Evolutionary conservation across 495 filamentous ascomycete genomes (phyloP), one percentile per base, ranked within the genome.

Genomic region (Podospora tetraspora): DNA sequence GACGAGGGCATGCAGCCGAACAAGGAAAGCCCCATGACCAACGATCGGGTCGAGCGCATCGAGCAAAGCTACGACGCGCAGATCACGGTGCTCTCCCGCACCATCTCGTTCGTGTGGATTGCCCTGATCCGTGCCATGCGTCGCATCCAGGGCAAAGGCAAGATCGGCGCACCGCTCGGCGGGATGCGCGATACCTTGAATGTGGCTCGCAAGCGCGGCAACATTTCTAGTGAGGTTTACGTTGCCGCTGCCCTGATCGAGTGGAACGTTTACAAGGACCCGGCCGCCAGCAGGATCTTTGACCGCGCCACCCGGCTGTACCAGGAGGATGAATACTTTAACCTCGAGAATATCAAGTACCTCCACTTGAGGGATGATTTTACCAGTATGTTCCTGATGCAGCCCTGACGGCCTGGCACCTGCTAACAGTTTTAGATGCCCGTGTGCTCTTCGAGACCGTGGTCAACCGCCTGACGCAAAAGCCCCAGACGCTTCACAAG

Each of bases 271-370:
- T 99, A 99, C 77, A 93, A 96, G 72, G 95, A 98, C 68, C 86
- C 88, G 3, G 90, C 94, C 0, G 94, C 92, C 7, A 90, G 90
- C 32, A 96, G 92, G 78, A 97, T 99, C 65, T 98, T 97, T 75
- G 96, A 99, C 70, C 88, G 93, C 30, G 95, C 96, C 52, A 87
- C 94, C 60, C 94, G 91, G 72, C 83, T 99, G 2, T 98, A 97
- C 75, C 93, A 93, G 0, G 90, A 95, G 22, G 94, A 97, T 72
- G 94, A 96, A 74, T 82, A 87, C 62, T 98, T 97, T 79, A 90
- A 93, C 9, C 83, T 98, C 52, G 93, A 97, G 75, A 97, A 98
- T 73, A 80, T 98, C 74, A 97, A 97, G 80, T 93, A 97, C 80
- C 83, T 98, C 61, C 88, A 97, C 67, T 88, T 90, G 24, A 90